Base-by-base conservation (phyloP, 148 eudicot species). In the Persicaria tinctoria region DNA sequence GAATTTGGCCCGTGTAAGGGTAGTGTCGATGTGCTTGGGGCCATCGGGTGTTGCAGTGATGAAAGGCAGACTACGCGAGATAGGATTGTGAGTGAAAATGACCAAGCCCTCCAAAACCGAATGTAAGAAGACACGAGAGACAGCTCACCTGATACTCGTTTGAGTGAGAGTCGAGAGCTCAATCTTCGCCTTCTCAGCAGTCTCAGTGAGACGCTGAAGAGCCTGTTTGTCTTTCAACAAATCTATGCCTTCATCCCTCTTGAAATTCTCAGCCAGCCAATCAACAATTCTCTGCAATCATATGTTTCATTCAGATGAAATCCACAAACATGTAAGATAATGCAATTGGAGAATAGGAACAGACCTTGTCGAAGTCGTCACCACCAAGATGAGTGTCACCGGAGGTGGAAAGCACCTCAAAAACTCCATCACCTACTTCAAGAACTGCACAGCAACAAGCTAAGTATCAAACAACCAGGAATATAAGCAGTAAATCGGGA, bases 21-120 rank as follows among this genome's bases (percentile, higher is more conserved):
- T 93, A 51, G 96, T 86, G 70, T 93, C 98, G 27, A 93, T 90
- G 76, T 93, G 98, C 77, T 93, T 93, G 16, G 98, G 98, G 6
- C 98, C 98, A 79, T 93, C 93, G 59, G 88, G 88, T 46, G 98
- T 93, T 56, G 98, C 98, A 57, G 98, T 93, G 73, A 93, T 93
- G 83, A 93, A 93, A 57, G 93, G 93, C 80, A 89, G 75, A 80
- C 93, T 89, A 81, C 10, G 62, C 68, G 49, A 49, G 11, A 77
- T 4, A 73, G 53, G 46, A 14, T 55, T 13, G 44, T 23, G 0
- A 23, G 27, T 23, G 27, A 23, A 23, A 23, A 23, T 23, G 27
- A 23, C 27, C 27, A 23, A 23, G 1, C 41, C 41, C 41, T 32
- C 41, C 41, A 32, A 32, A 32, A 32, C 41, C 3, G 3, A 32